phyloP scores from a whole-genome alignment of 371 early-diverging fungal species.

The Lichtheimia ornata region DNA sequence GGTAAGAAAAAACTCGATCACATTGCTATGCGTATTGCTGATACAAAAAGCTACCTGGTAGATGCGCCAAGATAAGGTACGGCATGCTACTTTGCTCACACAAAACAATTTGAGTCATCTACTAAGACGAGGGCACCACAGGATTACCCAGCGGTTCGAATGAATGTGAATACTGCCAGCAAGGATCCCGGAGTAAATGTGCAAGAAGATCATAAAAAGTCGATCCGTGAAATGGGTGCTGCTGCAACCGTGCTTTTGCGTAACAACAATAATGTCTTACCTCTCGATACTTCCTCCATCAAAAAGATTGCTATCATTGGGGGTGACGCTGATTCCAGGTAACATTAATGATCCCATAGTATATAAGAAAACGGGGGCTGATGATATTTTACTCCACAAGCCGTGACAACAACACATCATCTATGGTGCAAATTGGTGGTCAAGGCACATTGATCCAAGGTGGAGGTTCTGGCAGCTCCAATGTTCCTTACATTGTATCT shows the following conservation, averaged over 20 bases:
- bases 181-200: conserved; percentile 37
- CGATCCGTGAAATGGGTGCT: conserved; percentile 49
- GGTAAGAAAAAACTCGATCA: conserved; percentile 11
- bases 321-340: conserved; percentile 36
- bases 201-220: conserved; percentile 36
- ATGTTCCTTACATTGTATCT: too few species aligned
- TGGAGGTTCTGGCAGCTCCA: conserved; percentile 57
- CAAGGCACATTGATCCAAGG: conserved; percentile 58
- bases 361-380: conserved; percentile 13
- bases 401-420: neutral
- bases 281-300: conserved; percentile 22
- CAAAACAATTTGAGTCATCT: too few species aligned
- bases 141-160: conserved; percentile 34
- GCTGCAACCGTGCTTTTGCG: conserved; percentile 53
- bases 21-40: too few species aligned
- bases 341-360: neutral
- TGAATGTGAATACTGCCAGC: conserved; percentile 20
- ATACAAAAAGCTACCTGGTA: neutral
- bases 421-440: conserved; percentile 21
- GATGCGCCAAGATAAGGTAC: conserved; percentile 27
- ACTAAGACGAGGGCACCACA: neutral
- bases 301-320: conserved; percentile 52
- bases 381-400: neutral
- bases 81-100: too few species aligned
- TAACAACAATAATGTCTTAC: conserved; percentile 44